Base-by-base conservation (phyloP, 495 filamentous ascomycete genomes). In the Hypoxylon trugodes region DNA sequence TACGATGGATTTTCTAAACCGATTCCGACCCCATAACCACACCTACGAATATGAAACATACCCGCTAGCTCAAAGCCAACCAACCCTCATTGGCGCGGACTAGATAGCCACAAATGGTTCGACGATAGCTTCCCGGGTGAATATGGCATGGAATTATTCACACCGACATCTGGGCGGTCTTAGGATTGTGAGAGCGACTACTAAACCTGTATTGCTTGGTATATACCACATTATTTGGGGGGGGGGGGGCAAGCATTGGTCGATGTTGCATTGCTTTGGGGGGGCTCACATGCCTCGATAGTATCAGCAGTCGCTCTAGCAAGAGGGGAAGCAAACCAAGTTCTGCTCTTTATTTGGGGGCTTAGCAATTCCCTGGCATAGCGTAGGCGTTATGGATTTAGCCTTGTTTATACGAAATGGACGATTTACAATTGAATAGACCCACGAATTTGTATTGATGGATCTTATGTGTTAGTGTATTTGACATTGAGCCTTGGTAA, bases 1-100 rank as follows among this genome's bases (percentile, higher is more conserved):
- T 84, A 65, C 81, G 84, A 21, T 86, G 87, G 81, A 77, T 93
- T 49, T 87, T 90, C 57, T 90, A 72, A 76, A 42, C 24, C 41
- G 2, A n/a, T n/a, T 6, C 22, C 6, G 28, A 10, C 19, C 16
- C 28, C 36, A 24, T 18, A 26, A 7, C 24, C 9, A 13, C 38
- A 19, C 24, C 9, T 13, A 24, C 30, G 18, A 21, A 47, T 19
- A n/a, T n/a, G 18, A 37, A 45, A 40, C 4, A 28, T 33, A 16
- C 32, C 4, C 8, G 9, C 49, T 6, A 33, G 6, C 8, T 2
- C 2, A n/a, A 15, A 30, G 12, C 25, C 40, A 10, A 18, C 13
- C 3, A 30, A 38, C 10, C 19, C 30, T 15, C 8, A 22, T 8
- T 18, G 7, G 5, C 12, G 26, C 15, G 9, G 13, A 4, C 32